These are phyloP conservation scores for Solanum arcanum DNA, from an alignment of 257 asterid species.

Conservation along the genomic window DNA sequence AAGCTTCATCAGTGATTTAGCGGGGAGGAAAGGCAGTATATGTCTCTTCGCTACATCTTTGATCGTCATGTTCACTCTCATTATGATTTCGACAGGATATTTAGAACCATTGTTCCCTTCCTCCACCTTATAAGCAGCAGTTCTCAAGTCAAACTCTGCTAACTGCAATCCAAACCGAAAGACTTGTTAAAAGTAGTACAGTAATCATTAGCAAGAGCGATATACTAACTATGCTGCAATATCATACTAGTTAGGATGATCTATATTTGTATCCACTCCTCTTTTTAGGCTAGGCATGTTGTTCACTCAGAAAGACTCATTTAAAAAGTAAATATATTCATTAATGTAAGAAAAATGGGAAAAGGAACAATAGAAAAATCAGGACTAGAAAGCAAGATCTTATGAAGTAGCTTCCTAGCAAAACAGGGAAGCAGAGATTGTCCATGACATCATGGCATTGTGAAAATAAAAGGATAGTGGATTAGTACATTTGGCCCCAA, in stretches of 20 bases:
- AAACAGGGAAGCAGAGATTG: background rate
- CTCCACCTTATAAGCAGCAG: background rate
- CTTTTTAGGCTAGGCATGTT: background rate
- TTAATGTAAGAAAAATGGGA: background rate
- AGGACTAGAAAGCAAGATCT: background rate
- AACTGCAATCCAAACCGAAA: background rate
- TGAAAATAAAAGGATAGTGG: background rate
- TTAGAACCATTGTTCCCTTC: background rate
- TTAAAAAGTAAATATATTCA: background rate
- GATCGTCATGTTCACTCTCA: slow-evolving; percentile 2
- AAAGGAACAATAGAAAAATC: background rate
- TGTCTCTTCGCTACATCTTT: slow-evolving; percentile 9
- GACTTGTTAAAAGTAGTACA: background rate
- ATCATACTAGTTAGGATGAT: background rate
- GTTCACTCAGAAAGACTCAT: background rate
- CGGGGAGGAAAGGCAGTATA: slow-evolving; percentile 44
- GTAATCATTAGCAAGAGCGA: background rate
- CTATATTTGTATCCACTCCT: background rate
- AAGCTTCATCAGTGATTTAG: slow-evolving; percentile 28
- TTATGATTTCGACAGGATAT: background rate
- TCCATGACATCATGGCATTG: background rate
- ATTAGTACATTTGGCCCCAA: background rate
- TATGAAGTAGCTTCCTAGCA: background rate
- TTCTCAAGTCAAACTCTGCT: background rate
- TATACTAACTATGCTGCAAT: background rate